Conservation (phyloP, 2,329 filamentous ascomycete genomes). For the Rutstroemia sydowiana region DNA sequence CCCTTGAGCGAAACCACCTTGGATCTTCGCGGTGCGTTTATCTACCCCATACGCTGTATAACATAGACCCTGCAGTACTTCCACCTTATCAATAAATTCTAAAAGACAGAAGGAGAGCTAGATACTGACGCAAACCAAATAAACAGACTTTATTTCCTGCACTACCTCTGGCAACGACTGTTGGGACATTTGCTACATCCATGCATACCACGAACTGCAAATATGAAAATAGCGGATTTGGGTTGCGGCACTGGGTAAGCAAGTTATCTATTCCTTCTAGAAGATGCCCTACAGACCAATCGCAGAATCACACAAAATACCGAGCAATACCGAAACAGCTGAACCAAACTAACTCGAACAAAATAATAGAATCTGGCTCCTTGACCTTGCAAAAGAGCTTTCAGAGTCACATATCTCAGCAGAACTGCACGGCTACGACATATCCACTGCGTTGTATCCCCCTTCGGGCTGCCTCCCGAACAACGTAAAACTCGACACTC, state of each 20-base stretch:
- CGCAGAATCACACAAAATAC: not conserved
- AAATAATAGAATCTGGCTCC: constrained; percentile 1
- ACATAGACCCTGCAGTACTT: too few species aligned
- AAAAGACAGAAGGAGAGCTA: too few species aligned
- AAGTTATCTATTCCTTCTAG: not conserved
- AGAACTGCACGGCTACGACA: constrained; percentile 3
- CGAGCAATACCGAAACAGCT: not conserved
- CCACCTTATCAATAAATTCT: too few species aligned
- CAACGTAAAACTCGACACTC: constrained; percentile 1
- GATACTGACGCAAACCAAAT: not conserved
- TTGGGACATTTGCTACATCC: not conserved
- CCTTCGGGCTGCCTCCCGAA: not conserved
- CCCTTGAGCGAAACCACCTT: not conserved
- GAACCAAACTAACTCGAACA: not conserved
- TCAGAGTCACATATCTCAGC: not conserved
- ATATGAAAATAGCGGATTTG: constrained; percentile 4
- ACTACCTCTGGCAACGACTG: constrained; percentile 5
- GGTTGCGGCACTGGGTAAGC: constrained; percentile 6
- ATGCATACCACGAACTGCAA: not conserved
- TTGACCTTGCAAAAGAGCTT: constrained; percentile 6
- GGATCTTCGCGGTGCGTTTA: constrained; percentile 1
- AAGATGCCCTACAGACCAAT: not conserved
- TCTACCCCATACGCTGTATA: not conserved
- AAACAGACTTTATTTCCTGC: constrained; percentile 1
- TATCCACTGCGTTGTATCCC: not conserved